These are phyloP conservation scores for Lecanicillium sp. DNA, from an alignment of 2,329 filamentous ascomycete genomes.

Conservation along the genomic window DNA sequence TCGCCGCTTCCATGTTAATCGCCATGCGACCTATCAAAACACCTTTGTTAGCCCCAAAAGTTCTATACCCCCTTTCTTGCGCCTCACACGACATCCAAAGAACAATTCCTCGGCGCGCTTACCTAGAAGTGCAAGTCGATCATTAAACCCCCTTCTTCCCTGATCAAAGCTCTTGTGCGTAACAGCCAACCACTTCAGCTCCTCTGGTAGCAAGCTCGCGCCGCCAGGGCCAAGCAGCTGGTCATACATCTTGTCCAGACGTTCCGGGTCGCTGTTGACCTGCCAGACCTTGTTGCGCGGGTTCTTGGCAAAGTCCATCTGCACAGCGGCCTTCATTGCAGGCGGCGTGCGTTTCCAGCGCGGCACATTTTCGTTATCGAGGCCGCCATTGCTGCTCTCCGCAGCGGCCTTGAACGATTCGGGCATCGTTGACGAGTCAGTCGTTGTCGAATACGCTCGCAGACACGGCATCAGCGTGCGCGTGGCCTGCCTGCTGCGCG, in stretches of 20 bases:
- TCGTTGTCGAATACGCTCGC: slow-evolving; percentile 6
- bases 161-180: slow-evolving; percentile 99
- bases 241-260: slow-evolving; percentile 70
- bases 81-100: no score
- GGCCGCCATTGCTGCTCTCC: neutral
- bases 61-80: neutral
- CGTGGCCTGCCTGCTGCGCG: slow-evolving; percentile 5
- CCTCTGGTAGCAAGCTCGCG: slow-evolving; percentile 69
- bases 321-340: slow-evolving; percentile 62
- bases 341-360: slow-evolving; percentile 66
- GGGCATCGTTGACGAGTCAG: slow-evolving; percentile 8
- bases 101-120: no score
- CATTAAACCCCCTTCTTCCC: slow-evolving; percentile 88
- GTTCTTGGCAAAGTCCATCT: slow-evolving; percentile 47
- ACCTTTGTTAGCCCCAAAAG: neutral
- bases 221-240: slow-evolving; percentile 66
- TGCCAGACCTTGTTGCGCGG: slow-evolving; percentile 46
- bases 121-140: slow-evolving; percentile 85
- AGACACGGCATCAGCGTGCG: slow-evolving; percentile 2
- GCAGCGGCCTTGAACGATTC: slow-evolving; percentile 2
- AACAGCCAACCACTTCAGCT: slow-evolving; percentile 92
- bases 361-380: slow-evolving; percentile 27
- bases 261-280: slow-evolving; percentile 67
- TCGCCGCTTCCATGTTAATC: slow-evolving; percentile 29
- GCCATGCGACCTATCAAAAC: slow-evolving; percentile 23